Percentiles rank a stretch among this genome's conserved stretches.
Evolutionary conservation across 768 basidiomycete genomes (phyloP).

Genomic region (Pilatotrama ljubarskyi): DNA sequence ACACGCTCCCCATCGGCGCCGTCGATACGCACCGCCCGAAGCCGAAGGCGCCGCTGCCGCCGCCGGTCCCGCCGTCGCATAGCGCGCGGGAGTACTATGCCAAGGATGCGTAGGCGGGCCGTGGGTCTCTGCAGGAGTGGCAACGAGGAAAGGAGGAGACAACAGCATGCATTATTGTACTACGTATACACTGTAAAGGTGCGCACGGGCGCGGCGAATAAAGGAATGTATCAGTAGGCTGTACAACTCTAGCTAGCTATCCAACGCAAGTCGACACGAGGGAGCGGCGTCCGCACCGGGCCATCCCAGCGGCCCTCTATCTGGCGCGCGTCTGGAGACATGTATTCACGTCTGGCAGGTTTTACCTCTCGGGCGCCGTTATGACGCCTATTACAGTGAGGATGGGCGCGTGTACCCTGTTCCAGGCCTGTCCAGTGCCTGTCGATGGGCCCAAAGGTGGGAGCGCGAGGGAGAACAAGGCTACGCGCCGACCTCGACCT

Average conservation of each 20-base stretch:
- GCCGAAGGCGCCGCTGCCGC: slow-evolving; percentile 28
- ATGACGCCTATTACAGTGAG: too few relatives aligned
- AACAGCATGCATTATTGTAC: slow-evolving; percentile 1
- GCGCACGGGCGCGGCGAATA: slow-evolving; percentile 3
- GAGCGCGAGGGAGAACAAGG: not conserved
- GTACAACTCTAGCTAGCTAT: not conserved
- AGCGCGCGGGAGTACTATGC: slow-evolving; percentile 27
- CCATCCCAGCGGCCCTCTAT: too few relatives aligned
- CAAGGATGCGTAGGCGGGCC: slow-evolving; percentile 14
- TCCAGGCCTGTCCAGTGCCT: too few relatives aligned
- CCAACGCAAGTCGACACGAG: not conserved
- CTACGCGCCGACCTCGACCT: not conserved
- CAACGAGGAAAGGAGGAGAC: not conserved
- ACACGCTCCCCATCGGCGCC: slow-evolving; percentile 85
- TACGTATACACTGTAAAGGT: slow-evolving; percentile 11
- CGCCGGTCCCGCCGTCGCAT: not conserved
- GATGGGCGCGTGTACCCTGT: too few relatives aligned
- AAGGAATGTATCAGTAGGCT: slow-evolving; percentile 15
- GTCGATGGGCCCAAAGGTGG: not conserved
- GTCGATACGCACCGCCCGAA: slow-evolving; percentile 91
- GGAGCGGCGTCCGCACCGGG: not conserved
- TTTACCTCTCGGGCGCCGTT: too few relatives aligned
- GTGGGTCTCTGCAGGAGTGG: too few relatives aligned
- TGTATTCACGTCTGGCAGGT: not conserved
- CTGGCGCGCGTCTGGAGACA: too few relatives aligned